Evolutionary conservation across 2,329 filamentous ascomycete genomes (phyloP), one percentile per base, ranked within the genome.

Genomic region (Fusarium coicis): DNA sequence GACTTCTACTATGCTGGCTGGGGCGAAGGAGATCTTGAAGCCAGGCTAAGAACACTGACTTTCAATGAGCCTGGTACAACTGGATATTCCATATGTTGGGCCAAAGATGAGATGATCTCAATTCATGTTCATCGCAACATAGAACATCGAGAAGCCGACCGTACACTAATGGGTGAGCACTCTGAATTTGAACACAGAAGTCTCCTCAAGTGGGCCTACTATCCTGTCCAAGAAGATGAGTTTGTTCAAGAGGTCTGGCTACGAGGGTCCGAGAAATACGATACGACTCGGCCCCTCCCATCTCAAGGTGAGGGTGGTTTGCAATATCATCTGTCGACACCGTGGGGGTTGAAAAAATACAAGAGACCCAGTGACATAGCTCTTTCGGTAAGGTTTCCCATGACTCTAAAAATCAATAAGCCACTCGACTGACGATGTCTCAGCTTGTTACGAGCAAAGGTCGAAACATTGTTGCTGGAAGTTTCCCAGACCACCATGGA

Each of bases 21-120:
- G 66, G 66, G 66, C 11, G 66, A 70, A 19, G 66, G 58, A 8
- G 36, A 37, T 7, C 18, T 32, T 16, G 34, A 47, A 14, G 55
- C 67, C 4, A 74, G 64, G 14, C 50, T 74, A 49, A 49, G 28
- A 15, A 6, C 46, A 7, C 37, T 74, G 7, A 39, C 46, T 5
- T 39, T 74, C 5, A 74, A 74, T 32, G 30, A 61, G 4, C 40
- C 53, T 40, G 36, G 28, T 7, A 62, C 49, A 6, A 21, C 19
- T 8, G 67, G 67, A 8, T 74, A 74, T 39, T 74, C 68, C 11
- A 23, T 53, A 4, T 71, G 67, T 19, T 74, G 71, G 71, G 16
- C 23, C 21, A 5, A 21, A 0, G 21, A 43, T 6, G 47, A 66
- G 6, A 68, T 72, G 39, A 21, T 62, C 11, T 58, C 64, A 4